These are phyloP conservation scores for Corynespora cassiicola DNA, from an alignment of 2,329 filamentous ascomycete genomes.

Conservation along the genomic window DNA sequence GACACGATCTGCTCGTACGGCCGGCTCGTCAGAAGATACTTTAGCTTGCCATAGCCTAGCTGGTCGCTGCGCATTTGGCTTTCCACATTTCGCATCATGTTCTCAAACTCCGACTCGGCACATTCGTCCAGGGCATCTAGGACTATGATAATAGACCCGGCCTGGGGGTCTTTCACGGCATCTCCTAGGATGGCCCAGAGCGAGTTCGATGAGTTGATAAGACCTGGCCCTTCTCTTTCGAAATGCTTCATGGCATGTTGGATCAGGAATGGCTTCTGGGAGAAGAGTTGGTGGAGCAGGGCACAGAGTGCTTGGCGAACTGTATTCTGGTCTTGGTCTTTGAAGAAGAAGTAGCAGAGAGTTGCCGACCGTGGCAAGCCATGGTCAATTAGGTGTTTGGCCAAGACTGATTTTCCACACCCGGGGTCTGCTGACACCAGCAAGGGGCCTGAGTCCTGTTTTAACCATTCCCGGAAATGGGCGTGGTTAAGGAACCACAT, in stretches of 20 bases:
- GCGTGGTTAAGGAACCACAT: constrained; percentile 23
- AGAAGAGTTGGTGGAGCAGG: constrained; percentile 26
- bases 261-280: constrained; percentile 17
- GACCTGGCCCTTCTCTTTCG: constrained; percentile 15
- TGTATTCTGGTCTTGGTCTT: constrained; percentile 24
- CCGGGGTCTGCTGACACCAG: constrained; percentile 27
- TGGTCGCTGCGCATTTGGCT: constrained; percentile 12
- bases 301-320: constrained; percentile 27
- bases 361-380: constrained; percentile 18
- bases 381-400: constrained; percentile 25
- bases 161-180: constrained; percentile 14
- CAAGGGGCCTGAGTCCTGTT: constrained; percentile 20
- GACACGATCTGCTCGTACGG: constrained; percentile 22
- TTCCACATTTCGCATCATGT: constrained; percentile 20
- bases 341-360: constrained; percentile 31
- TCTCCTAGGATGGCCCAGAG: constrained; percentile 20
- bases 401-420: constrained; percentile 27
- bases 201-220: constrained; percentile 22
- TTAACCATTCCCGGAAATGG: constrained; percentile 21
- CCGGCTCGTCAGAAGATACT: constrained; percentile 23
- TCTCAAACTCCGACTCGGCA: constrained; percentile 14
- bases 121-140: constrained; percentile 27
- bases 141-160: constrained; percentile 21
- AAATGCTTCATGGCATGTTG: constrained; percentile 20
- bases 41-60: constrained; percentile 12